A percentile compares a stretch with the other conserved stretches of the same genome.
Evolutionary conservation across 2,329 filamentous ascomycete genomes (phyloP).

Genomic region (Paecilomyces variotii): DNA sequence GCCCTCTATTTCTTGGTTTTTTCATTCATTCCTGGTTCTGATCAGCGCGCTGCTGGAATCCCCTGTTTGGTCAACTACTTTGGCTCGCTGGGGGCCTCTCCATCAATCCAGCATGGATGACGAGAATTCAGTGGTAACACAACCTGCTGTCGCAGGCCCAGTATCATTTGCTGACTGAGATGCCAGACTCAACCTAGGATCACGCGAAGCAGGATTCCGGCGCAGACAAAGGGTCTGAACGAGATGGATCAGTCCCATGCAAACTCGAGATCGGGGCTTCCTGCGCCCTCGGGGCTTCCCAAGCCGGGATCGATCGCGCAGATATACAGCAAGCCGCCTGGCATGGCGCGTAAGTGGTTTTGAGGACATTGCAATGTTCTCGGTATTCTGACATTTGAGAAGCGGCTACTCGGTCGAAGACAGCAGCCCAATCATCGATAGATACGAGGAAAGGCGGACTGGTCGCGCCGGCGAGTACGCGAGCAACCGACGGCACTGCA

Average conservation of each 20-base stretch:
- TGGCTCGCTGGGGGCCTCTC: not conserved
- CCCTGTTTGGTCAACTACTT: not conserved
- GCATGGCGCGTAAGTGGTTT: constrained; percentile 30
- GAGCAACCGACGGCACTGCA: constrained; percentile 32
- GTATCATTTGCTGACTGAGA: not conserved
- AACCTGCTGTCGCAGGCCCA: not conserved
- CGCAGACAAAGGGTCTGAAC: constrained; percentile 26
- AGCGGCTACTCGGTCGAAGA: constrained; percentile 41
- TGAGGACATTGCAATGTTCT: constrained; percentile 10
- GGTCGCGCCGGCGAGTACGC: constrained; percentile 11
- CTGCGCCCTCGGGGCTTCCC: constrained; percentile 31
- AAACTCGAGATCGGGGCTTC: constrained; percentile 38
- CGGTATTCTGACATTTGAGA: constrained; percentile 19
- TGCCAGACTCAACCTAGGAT: constrained; percentile 18
- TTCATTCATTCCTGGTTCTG: not conserved
- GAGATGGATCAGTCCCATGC: constrained; percentile 46
- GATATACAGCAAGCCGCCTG: constrained; percentile 46
- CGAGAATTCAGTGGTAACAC: constrained; percentile 21
- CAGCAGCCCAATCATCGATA: constrained; percentile 42
- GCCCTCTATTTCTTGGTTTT: not conserved
- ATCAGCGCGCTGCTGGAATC: not conserved
- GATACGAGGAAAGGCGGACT: constrained; percentile 26
- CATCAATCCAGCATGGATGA: constrained; percentile 21
- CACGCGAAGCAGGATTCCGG: constrained; percentile 21
- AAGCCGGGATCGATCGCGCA: constrained; percentile 34